phyloP scores from a whole-genome alignment of 2,329 filamentous ascomycete genomes.

The Neofusicoccum umdonicola region DNA sequence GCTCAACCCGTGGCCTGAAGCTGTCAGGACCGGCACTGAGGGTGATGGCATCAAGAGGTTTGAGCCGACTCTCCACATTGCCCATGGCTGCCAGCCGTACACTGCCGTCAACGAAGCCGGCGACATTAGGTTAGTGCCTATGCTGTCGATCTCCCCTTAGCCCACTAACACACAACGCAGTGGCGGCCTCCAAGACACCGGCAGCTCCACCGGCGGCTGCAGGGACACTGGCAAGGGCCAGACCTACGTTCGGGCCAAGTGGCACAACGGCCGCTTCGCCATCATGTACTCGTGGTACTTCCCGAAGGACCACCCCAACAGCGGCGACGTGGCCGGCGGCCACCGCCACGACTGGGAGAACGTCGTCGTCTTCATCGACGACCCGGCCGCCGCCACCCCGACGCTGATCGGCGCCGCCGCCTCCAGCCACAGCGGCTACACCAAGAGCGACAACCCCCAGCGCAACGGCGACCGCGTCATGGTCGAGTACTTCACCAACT shows the following conservation, averaged over 20 bases:
- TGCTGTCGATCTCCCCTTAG: no score
- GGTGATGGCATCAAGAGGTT: conserved; percentile 21
- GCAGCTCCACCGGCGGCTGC: conserved; percentile 32
- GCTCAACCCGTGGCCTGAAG: background rate
- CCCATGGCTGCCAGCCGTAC: conserved; percentile 25
- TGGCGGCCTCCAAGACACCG: conserved; percentile 36
- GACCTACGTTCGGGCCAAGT: conserved; percentile 37
- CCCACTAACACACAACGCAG: conserved; percentile 19
- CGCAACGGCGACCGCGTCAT: conserved; percentile 25
- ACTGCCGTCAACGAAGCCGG: conserved; percentile 22
- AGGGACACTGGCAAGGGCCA: conserved; percentile 35
- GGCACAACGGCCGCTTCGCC: conserved; percentile 31
- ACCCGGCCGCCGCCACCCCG: conserved; percentile 23
- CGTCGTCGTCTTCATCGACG: conserved; percentile 34
- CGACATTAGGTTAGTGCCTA: conserved; percentile 11
- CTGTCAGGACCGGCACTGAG: conserved; percentile 39
- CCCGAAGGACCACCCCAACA: conserved; percentile 45
- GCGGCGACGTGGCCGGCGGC: conserved; percentile 31
- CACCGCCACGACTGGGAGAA: conserved; percentile 46
- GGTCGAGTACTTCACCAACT: conserved; percentile 35
- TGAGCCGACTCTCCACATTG: conserved; percentile 25
- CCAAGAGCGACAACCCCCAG: conserved; percentile 24
- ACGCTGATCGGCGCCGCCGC: conserved; percentile 39
- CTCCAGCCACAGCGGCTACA: conserved; percentile 40
- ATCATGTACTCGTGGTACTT: conserved; percentile 49